phyloP scores from a whole-genome alignment of 306 rosid genomes.

The Notholithocarpus densiflorus region DNA sequence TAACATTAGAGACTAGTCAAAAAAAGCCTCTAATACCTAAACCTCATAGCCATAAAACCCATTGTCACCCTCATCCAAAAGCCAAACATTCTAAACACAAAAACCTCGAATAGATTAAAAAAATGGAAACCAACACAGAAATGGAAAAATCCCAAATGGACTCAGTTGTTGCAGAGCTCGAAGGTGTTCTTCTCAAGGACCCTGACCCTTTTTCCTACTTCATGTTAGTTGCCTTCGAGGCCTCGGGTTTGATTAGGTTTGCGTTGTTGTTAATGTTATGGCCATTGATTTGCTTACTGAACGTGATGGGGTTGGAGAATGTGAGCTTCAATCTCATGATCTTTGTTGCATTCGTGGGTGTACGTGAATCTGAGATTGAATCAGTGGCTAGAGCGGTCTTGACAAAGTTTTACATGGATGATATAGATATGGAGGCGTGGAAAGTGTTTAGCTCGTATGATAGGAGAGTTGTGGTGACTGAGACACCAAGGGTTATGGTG shows the following conservation, averaged over 20 bases:
- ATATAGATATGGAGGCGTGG: slow-evolving; percentile 68
- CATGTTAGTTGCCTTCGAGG: slow-evolving; percentile 84
- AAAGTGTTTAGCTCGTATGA: slow-evolving; percentile 40
- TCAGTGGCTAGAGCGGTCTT: slow-evolving; percentile 77
- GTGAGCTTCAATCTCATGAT: slow-evolving; percentile 46
- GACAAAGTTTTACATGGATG: slow-evolving; percentile 83
- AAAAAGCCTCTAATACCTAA: slow-evolving; percentile 7
- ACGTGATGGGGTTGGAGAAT: slow-evolving; percentile 36
- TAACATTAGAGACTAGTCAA: slow-evolving; percentile 4
- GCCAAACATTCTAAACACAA: background rate
- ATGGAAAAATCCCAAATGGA: slow-evolving; percentile 28
- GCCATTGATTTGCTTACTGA: slow-evolving; percentile 54
- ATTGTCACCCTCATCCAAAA: slow-evolving; percentile 7
- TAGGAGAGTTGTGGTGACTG: slow-evolving; percentile 55
- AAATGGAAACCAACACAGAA: background rate
- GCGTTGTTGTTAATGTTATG: slow-evolving; percentile 47
- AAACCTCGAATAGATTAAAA: background rate
- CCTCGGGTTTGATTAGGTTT: slow-evolving; percentile 78
- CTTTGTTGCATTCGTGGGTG: slow-evolving; percentile 57
- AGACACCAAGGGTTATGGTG: slow-evolving; percentile 68
- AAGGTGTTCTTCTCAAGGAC: slow-evolving; percentile 73
- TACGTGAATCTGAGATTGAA: slow-evolving; percentile 50
- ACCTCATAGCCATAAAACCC: slow-evolving; percentile 25
- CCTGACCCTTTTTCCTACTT: slow-evolving; percentile 65
- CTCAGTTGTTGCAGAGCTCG: slow-evolving; percentile 71